Evolutionary conservation across 1,284 basidiomycete genomes (phyloP).

Genomic region (Malassezia sp.): DNA sequence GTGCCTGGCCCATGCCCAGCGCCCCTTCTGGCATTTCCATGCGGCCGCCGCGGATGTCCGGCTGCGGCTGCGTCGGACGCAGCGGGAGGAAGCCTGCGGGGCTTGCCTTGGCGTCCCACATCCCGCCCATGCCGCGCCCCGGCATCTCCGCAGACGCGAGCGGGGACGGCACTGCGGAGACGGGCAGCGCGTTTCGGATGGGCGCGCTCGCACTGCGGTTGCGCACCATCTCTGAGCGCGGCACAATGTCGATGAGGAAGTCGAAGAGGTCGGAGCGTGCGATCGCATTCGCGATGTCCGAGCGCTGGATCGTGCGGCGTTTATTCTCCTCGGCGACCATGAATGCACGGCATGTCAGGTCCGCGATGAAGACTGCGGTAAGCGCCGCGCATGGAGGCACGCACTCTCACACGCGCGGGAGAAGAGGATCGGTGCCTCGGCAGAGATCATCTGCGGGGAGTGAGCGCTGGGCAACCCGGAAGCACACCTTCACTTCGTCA

Average conservation of each 20-base stretch:
- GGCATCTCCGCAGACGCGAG: slow-evolving; percentile 1
- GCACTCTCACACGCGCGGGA: slow-evolving; percentile 44
- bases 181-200: slow-evolving; percentile 7
- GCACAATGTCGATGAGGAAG: slow-evolving; percentile 45
- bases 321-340: slow-evolving; percentile 42
- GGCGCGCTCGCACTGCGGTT: slow-evolving; percentile 12
- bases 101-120: background rate
- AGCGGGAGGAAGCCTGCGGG: slow-evolving; percentile 3
- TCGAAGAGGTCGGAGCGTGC: slow-evolving; percentile 43
- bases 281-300: slow-evolving; percentile 41
- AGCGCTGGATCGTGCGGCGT: slow-evolving; percentile 41
- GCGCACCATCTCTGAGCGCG: slow-evolving; percentile 31
- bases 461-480: too few relatives aligned
- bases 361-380: slow-evolving; percentile 41
- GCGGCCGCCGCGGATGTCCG: slow-evolving; percentile 8
- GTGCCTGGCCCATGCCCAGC: slow-evolving; percentile 1
- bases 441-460: slow-evolving; percentile 38
- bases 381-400: background rate
- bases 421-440: slow-evolving; percentile 44
- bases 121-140: slow-evolving; percentile 5
- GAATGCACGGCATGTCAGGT: slow-evolving; percentile 44
- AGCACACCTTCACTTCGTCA: slow-evolving; percentile 36
- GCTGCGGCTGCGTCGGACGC: slow-evolving; percentile 11
- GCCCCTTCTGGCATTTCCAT: slow-evolving; percentile 4
- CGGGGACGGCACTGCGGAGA: background rate